Conservation (phyloP, 2,329 filamentous ascomycete species). For the Trichoderma breve region DNA sequence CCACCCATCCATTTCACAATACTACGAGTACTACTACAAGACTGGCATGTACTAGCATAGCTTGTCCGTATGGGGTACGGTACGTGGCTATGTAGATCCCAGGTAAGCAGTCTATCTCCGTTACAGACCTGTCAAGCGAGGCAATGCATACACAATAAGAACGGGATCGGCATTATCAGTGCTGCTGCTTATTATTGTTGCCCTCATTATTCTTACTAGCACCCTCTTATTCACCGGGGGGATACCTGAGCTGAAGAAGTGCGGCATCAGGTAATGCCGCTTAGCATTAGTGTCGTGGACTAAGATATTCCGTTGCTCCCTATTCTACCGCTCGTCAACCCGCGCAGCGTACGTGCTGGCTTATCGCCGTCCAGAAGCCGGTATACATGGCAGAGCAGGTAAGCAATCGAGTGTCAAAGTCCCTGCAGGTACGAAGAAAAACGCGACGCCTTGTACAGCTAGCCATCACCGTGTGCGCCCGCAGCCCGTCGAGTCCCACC, state of each 20-base stretch:
- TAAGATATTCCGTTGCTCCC: neutral
- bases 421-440: neutral
- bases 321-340: neutral
- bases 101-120: constrained; percentile 12
- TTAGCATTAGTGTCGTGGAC: neutral
- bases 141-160: neutral
- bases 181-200: neutral
- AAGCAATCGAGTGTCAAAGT: neutral
- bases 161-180: neutral
- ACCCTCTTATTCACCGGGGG: neutral
- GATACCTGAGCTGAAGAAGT: neutral
- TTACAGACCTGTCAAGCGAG: constrained; percentile 12
- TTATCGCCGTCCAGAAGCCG: neutral
- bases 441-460: neutral
- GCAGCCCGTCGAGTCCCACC: neutral
- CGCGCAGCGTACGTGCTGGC: neutral
- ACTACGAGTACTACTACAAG: neutral
- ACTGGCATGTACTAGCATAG: neutral
- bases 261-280: neutral
- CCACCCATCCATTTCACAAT: neutral
- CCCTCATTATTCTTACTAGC: neutral
- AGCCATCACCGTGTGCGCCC: neutral
- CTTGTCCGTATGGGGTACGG: neutral
- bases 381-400: neutral
- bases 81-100: constrained; percentile 3